phyloP scores from a whole-genome alignment of 495 filamentous ascomycete species.

The Aspergillus campestris region DNA sequence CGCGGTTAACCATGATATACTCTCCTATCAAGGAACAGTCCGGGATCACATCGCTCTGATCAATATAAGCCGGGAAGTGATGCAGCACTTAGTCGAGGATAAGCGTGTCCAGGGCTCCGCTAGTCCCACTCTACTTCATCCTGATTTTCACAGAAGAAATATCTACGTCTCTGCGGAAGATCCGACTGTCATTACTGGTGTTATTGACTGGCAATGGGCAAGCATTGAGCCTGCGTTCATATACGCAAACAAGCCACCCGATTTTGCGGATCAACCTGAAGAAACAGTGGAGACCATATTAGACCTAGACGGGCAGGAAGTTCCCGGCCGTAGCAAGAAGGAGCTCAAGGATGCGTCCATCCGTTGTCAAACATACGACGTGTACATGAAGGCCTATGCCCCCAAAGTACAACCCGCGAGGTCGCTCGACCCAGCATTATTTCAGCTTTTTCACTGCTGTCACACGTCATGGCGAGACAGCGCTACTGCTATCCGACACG shows the following conservation, averaged over 20 bases:
- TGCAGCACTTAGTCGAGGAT: constrained; percentile 23
- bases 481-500: constrained; percentile 25
- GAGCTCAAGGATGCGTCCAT: constrained; percentile 18
- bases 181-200: constrained; percentile 27
- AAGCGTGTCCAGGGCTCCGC: constrained; percentile 23
- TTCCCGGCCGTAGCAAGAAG: not conserved
- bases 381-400: constrained; percentile 24
- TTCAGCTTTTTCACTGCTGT: constrained; percentile 33
- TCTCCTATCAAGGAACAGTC: constrained; percentile 26
- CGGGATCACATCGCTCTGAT: constrained; percentile 27
- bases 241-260: constrained; percentile 28
- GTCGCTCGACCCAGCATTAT: constrained; percentile 25
- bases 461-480: constrained; percentile 35
- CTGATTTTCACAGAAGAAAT: constrained; percentile 35
- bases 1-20: constrained; percentile 2
- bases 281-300: constrained; percentile 6
- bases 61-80: constrained; percentile 16
- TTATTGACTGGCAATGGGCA: constrained; percentile 36
- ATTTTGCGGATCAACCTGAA: constrained; percentile 21
- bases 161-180: constrained; percentile 35
- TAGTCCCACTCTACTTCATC: constrained; percentile 24
- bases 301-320: constrained; percentile 5
- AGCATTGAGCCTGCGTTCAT: constrained; percentile 32
- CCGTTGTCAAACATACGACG: constrained; percentile 30
- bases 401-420: constrained; percentile 28